Base-by-base conservation (phyloP, 2,329 filamentous ascomycete species). In the Grosmannia serpens region DNA sequence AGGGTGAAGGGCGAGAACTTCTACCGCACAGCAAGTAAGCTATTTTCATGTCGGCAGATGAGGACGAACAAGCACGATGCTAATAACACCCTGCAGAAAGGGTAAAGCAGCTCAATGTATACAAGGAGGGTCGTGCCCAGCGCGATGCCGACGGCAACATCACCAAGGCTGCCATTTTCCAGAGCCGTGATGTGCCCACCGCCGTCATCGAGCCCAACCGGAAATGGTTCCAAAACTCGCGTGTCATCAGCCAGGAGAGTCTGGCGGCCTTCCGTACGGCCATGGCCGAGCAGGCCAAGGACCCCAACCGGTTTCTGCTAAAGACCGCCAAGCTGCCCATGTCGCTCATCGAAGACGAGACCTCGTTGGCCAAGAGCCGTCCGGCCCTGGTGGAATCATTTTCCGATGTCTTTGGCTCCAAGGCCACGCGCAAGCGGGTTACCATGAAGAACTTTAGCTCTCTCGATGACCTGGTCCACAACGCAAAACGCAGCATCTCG, bases 291-390 rank as follows among this genome's bases (percentile, higher is more conserved):
- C 88, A 91, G 72, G 86, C 89, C 56, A 85, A 86, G 22, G 91
- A 99, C 68, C 94, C 94, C 0, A 96, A 96, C 72, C 87, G 88
- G 61, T 94, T 96, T 61, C 82, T 97, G n/a, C 79, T 99, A 63
- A 96, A 96, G 77, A 88, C 88, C 65, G 97, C 97, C 74, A 97
- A 97, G 77, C 80, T 99, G 54, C 94, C 94, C 47, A 92, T 99
- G 90, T 92, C 85, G 65, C 76, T 99, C 70, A 95, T 99, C 69
- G 82, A 85, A 62, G 92, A 97, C 67, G 80, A 85, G 53, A 82
- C 86, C 65, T 58, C 61, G 15, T 11, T 58, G n/a, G 31, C 53
- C 59, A 95, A 96, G 75, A 85, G 96, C 70, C 92, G 57, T 41
- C 58, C 63, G 9, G 58, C 56, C 5, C 54, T 64, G 26, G 55